phyloP scores from a whole-genome alignment of 2,329 filamentous ascomycete genomes.

The Sclerotinia subarctica region DNA sequence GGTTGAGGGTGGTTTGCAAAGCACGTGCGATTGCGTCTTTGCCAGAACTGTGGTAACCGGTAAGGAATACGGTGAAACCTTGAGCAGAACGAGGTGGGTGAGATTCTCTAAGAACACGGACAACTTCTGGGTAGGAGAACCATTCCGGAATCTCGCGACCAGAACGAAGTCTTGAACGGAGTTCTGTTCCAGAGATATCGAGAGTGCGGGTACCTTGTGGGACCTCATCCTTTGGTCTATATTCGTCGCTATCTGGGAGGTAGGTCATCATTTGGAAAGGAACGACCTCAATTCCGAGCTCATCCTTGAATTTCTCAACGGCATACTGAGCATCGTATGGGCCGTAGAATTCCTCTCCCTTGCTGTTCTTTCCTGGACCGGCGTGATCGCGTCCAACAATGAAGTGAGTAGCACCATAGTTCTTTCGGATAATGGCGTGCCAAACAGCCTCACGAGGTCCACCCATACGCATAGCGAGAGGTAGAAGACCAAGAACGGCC shows the following conservation, averaged over 20 bases:
- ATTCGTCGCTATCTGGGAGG: conserved; percentile 95
- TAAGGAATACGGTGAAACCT: conserved; percentile 98
- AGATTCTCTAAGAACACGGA: conserved; percentile 91
- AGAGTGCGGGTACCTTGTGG: conserved; percentile 77
- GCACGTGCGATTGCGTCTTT: conserved; percentile 96
- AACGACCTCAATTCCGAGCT: conserved; percentile 98
- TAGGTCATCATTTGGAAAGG: conserved; percentile 99
- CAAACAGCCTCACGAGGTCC: conserved; percentile 97
- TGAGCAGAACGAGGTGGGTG: conserved; percentile 88
- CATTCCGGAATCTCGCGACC: conserved; percentile 96
- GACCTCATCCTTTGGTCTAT: conserved; percentile 89
- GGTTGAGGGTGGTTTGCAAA: conserved; percentile 94
- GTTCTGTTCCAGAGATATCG: conserved; percentile 85
- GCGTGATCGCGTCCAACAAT: conserved; percentile 98
- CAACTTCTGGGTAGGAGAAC: conserved; percentile 99
- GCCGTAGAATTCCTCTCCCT: conserved; percentile 95
- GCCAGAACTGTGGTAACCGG: conserved; percentile 92
- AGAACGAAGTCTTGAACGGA: conserved; percentile 84
- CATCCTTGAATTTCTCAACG: conserved; percentile 92
- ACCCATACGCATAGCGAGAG: conserved; percentile 98
- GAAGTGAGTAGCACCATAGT: conserved; percentile 98
- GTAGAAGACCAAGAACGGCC: conserved; percentile 92
- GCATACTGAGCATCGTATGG: conserved; percentile 96
- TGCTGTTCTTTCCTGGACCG: conserved; percentile 96
- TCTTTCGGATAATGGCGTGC: conserved; percentile 99